These are phyloP conservation scores for Penicillium sp. DNA, from an alignment of 2,329 filamentous ascomycete species.

Conservation along the genomic window DNA sequence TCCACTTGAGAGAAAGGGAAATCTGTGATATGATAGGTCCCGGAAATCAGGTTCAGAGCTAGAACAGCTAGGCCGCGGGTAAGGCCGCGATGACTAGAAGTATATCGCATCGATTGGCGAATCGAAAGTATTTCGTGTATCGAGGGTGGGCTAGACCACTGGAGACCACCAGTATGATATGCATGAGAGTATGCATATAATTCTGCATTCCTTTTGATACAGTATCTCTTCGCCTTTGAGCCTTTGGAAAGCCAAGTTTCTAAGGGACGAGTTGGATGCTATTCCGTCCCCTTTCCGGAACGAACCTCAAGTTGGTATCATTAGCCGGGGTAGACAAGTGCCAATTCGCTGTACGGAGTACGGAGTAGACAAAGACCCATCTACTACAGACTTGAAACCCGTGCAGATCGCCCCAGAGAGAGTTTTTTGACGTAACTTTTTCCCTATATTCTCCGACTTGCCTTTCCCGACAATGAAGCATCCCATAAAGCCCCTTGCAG, in stretches of 20 bases:
- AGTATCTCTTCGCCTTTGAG: no score
- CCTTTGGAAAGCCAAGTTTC: no score
- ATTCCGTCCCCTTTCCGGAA: no score
- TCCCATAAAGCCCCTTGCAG: not conserved
- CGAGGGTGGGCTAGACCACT: conserved; percentile 5
- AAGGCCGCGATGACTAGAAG: conserved; percentile 10
- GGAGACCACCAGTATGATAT: not conserved
- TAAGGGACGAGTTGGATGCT: no score
- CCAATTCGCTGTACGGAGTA: no score
- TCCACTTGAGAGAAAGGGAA: conserved; percentile 1
- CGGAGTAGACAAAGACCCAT: no score
- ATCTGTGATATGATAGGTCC: not conserved
- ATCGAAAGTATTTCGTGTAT: not conserved
- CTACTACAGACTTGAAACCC: not conserved
- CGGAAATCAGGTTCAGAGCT: not conserved
- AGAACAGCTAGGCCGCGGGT: conserved; percentile 10
- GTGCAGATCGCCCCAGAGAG: not conserved
- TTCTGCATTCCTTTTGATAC: no score
- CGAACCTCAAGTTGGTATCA: no score
- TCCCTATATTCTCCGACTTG: conserved; percentile 4
- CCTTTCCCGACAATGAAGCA: not conserved
- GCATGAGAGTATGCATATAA: not conserved
- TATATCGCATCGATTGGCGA: conserved; percentile 4
- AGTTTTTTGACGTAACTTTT: conserved; percentile 14
- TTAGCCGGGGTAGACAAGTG: no score